Conservation (phyloP, 805 yeast genomes). For the Candida insectorum region DNA sequence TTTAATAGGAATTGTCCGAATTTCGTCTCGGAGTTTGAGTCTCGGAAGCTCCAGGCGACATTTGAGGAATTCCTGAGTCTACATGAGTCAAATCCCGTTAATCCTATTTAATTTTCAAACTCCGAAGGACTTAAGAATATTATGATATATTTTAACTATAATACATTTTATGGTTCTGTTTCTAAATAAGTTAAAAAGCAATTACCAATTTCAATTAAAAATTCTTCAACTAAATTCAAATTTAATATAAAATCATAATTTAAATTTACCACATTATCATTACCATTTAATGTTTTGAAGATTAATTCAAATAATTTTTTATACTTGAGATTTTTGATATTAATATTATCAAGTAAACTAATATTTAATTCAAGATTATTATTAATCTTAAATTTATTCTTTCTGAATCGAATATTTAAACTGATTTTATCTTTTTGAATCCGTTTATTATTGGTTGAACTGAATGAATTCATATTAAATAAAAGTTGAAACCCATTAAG, state of each 20-base stretch:
- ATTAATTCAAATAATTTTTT: conserved; percentile 37
- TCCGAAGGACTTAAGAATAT: too few relatives aligned
- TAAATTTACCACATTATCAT: conserved; percentile 23
- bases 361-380: conserved; percentile 15
- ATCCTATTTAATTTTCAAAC: too few relatives aligned
- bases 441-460: conserved; percentile 25
- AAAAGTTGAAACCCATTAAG: conserved; percentile 30
- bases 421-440: conserved; percentile 31
- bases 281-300: conserved; percentile 18
- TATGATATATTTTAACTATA: too few relatives aligned
- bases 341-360: conserved; percentile 37
- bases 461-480: conserved; percentile 25
- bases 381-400: conserved; percentile 27
- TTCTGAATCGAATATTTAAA: conserved; percentile 23
- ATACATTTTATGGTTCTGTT: too few relatives aligned
- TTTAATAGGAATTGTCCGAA: too few relatives aligned
- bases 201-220: conserved; percentile 29
- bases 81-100: too few relatives aligned
- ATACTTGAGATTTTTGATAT: conserved; percentile 32
- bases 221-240: conserved; percentile 20
- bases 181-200: conserved; percentile 18
- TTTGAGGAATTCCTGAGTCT: too few relatives aligned
- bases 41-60: too few relatives aligned
- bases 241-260: conserved; percentile 37
- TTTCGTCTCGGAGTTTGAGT: too few relatives aligned